Base-by-base conservation (phyloP, 148 eudicot species). In the Nyssa sinensis region DNA sequence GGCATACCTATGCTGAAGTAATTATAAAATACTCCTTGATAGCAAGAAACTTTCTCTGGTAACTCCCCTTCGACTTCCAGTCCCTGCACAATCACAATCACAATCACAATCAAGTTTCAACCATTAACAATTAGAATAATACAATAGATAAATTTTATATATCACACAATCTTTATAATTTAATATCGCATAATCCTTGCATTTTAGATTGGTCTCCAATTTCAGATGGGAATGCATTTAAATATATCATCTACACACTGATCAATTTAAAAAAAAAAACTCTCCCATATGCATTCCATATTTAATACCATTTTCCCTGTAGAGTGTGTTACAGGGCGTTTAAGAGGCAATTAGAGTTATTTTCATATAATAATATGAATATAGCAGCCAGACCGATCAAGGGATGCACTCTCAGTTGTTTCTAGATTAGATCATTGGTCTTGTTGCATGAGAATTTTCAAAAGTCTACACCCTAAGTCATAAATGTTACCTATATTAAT, bases 21-120 rank as follows among this genome's bases (percentile, higher is more conserved):
- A 75, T 95, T 95, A 75, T 95, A 95, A 80, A 90, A 92, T 73
- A 95, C 97, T 79, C 99, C 99, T 63, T 86, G 88, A 55, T 84
- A 90, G 84, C 89, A 90, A 66, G 89, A 69, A 67, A 89, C 82
- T 82, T 92, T 88, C 80, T 92, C 94, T 28, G 98, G 96, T 62
- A 81, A 75, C 61, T 81, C 82, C 58, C 86, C 89, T 66, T 85
- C 89, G 60, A 76, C 67, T 80, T 87, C 84, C 69, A 81, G 73
- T 30, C 79, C 94, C 97, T 92, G 90, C 86, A 82, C 47, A 67
- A 51, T 66, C 32, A 75, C 4, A 19, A 66, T 67, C 86, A 82
- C 47, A 67, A 51, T 66, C 32, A 75, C 4, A 19, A 66, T 67
- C 33, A 58, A 59, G 24, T n/a, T 29, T 71, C 62, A n/a, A 39